A percentile compares a stretch with the other conserved stretches of the same genome.
Conservation (phyloP, 495 filamentous ascomycete species). For the Xylaria cubensis region DNA sequence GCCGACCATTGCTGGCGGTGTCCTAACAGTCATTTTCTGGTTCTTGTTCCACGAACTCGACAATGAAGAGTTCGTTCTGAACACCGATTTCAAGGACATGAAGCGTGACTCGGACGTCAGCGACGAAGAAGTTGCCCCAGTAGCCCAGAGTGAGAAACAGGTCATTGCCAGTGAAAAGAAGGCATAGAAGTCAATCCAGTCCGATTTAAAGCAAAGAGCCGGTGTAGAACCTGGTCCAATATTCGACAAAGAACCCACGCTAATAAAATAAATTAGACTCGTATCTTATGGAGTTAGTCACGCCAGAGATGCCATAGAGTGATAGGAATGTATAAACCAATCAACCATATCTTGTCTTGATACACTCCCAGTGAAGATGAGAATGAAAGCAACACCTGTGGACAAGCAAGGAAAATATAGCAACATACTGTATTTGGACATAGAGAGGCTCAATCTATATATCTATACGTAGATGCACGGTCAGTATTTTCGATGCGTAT, state of each 20-base stretch:
- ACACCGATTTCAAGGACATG: constrained; percentile 45
- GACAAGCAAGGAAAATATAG: neutral
- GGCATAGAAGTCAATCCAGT: constrained; percentile 13
- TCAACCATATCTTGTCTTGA: neutral
- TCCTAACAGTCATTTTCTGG: constrained; percentile 53
- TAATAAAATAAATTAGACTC: neutral
- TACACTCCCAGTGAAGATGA: neutral
- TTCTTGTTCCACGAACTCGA: constrained; percentile 55
- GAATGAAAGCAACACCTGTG: neutral
- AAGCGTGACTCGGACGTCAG: constrained; percentile 49
- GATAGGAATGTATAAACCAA: neutral
- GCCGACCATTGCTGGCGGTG: constrained; percentile 52
- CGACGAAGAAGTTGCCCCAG: constrained; percentile 43
- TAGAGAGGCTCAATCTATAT: neutral
- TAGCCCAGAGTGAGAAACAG: constrained; percentile 26
- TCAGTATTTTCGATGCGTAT: too few species aligned
- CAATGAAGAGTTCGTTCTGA: constrained; percentile 52
- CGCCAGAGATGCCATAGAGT: neutral
- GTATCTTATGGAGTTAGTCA: neutral
- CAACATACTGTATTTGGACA: neutral
- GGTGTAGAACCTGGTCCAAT: neutral
- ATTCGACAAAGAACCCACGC: neutral
- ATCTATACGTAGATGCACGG: too few species aligned
- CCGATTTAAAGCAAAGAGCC: neutral
- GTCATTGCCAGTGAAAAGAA: constrained; percentile 43